Evolutionary conservation across 257 asterid genomes (phyloP).

Genomic region (Linderniella brevidens): DNA sequence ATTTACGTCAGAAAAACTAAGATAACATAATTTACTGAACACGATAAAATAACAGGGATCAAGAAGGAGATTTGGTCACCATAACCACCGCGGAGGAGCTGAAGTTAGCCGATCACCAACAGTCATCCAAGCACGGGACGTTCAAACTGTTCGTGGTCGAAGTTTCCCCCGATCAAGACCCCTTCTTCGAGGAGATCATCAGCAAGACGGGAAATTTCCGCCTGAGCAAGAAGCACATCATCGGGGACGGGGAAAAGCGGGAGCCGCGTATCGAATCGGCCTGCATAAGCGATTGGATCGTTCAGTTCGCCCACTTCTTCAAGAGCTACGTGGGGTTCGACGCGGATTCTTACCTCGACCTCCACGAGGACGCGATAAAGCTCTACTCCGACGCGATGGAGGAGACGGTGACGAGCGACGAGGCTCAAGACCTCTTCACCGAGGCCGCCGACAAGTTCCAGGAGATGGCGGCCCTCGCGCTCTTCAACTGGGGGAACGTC

Average conservation of each 20-base stretch:
- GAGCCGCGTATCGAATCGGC: neutral
- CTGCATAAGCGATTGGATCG: conserved; percentile 9
- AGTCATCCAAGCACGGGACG: neutral
- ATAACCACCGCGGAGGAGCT: conserved; percentile 3
- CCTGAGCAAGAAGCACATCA: neutral
- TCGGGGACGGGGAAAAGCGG: neutral
- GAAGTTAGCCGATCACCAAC: conserved; percentile 1
- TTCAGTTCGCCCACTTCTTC: conserved; percentile 10
- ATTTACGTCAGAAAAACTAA: no score
- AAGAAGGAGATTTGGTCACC: conserved; percentile 5
- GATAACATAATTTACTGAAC: no score
- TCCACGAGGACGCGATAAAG: conserved; percentile 8
- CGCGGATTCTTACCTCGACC: conserved; percentile 4
- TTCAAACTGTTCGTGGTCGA: neutral
- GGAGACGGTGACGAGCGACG: conserved; percentile 9
- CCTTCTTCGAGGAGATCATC: neutral
- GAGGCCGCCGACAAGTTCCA: conserved; percentile 10
- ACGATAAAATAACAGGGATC: no score
- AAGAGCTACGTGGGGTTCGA: conserved; percentile 10
- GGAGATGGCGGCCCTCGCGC: conserved; percentile 9
- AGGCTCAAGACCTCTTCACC: conserved; percentile 9
- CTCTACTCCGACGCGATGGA: conserved; percentile 9
- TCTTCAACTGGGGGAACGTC: conserved; percentile 13
- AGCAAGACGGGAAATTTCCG: neutral
- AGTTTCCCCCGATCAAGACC: conserved; percentile 1